A percentile compares a stretch with the other conserved stretches of the same genome.
phyloP scores from a whole-genome alignment of 2,329 filamentous ascomycete species.

The Monosporascus cannonballus region DNA sequence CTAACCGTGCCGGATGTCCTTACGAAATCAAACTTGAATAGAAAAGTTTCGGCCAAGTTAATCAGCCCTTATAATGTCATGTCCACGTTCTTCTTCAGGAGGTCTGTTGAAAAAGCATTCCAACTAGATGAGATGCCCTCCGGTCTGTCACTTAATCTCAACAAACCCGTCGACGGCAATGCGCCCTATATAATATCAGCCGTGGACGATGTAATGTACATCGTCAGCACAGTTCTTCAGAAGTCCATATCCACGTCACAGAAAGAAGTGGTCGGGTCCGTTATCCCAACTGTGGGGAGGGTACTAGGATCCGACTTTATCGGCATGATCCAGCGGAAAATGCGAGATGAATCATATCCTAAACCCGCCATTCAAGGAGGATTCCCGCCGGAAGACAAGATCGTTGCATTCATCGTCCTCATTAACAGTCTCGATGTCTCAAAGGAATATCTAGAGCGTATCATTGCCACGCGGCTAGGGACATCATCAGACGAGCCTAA shows the following conservation, averaged over 20 bases:
- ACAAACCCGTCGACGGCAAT: slow-evolving; percentile 65
- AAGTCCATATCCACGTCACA: slow-evolving; percentile 84
- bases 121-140: slow-evolving; percentile 85
- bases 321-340: slow-evolving; percentile 94
- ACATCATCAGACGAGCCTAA: slow-evolving; percentile 31
- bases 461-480: slow-evolving; percentile 64
- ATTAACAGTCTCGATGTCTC: slow-evolving; percentile 95
- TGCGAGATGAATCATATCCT: slow-evolving; percentile 93
- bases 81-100: slow-evolving; percentile 93
- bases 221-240: slow-evolving; percentile 86
- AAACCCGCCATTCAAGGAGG: slow-evolving; percentile 71
- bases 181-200: slow-evolving; percentile 90
- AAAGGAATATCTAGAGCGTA: slow-evolving; percentile 83
- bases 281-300: slow-evolving; percentile 71
- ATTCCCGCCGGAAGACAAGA: slow-evolving; percentile 79
- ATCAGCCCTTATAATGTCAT: slow-evolving; percentile 80
- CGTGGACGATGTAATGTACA: slow-evolving; percentile 99
- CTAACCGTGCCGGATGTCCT: slow-evolving; percentile 69
- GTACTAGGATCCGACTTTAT: slow-evolving; percentile 87
- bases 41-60: slow-evolving; percentile 71
- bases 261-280: slow-evolving; percentile 66
- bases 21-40: slow-evolving; percentile 69
- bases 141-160: slow-evolving; percentile 71
- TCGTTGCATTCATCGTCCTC: slow-evolving; percentile 83
- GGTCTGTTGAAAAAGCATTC: slow-evolving; percentile 95